A percentile compares a stretch with the other conserved stretches of the same genome.
phyloP scores from a whole-genome alignment of 352 stramenopile species.

The Pythium monospermum region DNA sequence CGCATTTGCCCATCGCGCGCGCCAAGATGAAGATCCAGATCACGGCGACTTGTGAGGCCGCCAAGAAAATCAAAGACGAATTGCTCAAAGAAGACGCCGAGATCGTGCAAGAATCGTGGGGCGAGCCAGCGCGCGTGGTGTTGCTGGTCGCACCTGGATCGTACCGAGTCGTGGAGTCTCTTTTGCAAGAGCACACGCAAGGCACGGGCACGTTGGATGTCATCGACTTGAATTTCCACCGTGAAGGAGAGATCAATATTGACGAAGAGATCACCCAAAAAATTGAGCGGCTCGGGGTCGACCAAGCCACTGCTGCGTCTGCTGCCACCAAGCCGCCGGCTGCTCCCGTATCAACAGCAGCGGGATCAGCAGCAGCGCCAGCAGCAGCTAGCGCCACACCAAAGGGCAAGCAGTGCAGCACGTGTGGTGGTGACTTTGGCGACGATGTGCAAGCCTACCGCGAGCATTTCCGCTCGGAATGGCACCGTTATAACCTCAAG shows the following conservation, averaged over 20 bases:
- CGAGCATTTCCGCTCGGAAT: slow-evolving; percentile 94
- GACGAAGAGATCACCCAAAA: slow-evolving; percentile 90
- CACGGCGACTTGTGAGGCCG: slow-evolving; percentile 41
- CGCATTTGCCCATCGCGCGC: slow-evolving; percentile 93
- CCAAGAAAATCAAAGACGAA: slow-evolving; percentile 50
- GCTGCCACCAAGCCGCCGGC: slow-evolving; percentile 1
- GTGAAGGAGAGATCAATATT: slow-evolving; percentile 89
- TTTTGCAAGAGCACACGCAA: slow-evolving; percentile 57
- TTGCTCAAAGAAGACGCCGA: slow-evolving; percentile 62
- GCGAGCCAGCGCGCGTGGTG: slow-evolving; percentile 52
- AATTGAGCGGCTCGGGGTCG: slow-evolving; percentile 61
- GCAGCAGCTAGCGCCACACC: slow-evolving; percentile 10
- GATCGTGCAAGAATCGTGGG: slow-evolving; percentile 58
- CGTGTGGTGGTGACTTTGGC: slow-evolving; percentile 90
- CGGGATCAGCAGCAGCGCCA: not conserved
- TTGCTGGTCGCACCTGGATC: slow-evolving; percentile 71
- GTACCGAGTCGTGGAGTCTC: slow-evolving; percentile 69
- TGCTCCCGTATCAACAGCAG: slow-evolving; percentile 1
- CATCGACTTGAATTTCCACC: slow-evolving; percentile 89
- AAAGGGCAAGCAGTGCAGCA: slow-evolving; percentile 84
- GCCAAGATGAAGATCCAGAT: slow-evolving; percentile 96
- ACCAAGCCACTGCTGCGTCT: slow-evolving; percentile 13
- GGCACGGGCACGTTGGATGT: slow-evolving; percentile 83
- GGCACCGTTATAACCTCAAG: slow-evolving; percentile 97
- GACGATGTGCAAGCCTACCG: slow-evolving; percentile 82